Evolutionary conservation across 1,139 yeast species (phyloP).

Genomic region (Eremothecium cymbalariae): DNA sequence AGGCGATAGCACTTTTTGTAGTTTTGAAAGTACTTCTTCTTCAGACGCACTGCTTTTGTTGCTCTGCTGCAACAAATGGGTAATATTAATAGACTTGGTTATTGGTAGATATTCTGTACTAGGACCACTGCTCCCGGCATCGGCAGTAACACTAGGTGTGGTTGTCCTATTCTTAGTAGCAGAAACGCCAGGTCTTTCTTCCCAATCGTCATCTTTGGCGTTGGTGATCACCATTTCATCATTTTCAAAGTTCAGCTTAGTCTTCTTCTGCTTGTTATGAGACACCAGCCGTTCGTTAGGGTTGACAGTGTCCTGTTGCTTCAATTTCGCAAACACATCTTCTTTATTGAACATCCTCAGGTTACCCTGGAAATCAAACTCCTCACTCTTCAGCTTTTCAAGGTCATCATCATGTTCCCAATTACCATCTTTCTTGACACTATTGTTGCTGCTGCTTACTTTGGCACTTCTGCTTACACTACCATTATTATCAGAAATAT

Average conservation of each 20-base stretch:
- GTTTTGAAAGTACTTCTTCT: constrained; percentile 18
- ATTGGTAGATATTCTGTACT: constrained; percentile 17
- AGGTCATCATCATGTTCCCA: constrained; percentile 48
- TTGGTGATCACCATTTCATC: constrained; percentile 67
- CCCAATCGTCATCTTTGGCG: constrained; percentile 50
- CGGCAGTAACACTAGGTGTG: constrained; percentile 3
- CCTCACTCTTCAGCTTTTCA: constrained; percentile 47
- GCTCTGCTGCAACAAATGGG: constrained; percentile 28
- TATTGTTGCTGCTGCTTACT: constrained; percentile 9
- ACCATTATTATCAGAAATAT: background rate
- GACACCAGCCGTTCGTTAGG: constrained; percentile 65
- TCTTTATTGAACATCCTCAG: constrained; percentile 76
- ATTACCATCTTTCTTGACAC: constrained; percentile 30
- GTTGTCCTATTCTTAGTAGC: constrained; percentile 10
- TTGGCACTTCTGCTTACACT: constrained; percentile 6
- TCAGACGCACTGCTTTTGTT: constrained; percentile 11
- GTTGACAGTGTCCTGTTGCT: constrained; percentile 51
- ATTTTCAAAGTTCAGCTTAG: constrained; percentile 47
- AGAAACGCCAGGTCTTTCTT: constrained; percentile 22
- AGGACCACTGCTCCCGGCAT: background rate
- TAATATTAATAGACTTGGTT: constrained; percentile 31
- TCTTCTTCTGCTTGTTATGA: constrained; percentile 47
- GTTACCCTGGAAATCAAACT: constrained; percentile 82
- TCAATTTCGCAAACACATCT: constrained; percentile 70
- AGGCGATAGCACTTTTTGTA: constrained; percentile 19